Base-by-base conservation (phyloP, 2,329 filamentous ascomycete species). In the Cladosporium sp. region DNA sequence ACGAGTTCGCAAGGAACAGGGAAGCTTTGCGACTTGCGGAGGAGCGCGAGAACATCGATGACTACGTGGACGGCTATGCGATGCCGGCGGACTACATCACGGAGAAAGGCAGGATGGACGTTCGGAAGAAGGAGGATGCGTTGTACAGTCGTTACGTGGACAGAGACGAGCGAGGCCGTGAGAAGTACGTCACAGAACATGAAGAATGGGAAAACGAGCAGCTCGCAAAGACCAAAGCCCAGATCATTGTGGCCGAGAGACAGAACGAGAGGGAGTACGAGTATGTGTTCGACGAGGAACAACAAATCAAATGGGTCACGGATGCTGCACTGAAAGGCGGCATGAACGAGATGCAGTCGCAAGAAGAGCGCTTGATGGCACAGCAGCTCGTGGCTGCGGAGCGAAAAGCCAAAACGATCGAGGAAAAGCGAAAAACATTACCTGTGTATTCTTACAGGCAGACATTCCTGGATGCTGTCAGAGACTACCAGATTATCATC, bases 191-290 rank as follows among this genome's bases (percentile, higher is more conserved):
- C 51, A 95, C 90, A 0, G 93, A 98, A 66, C 87, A 95, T 56
- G 91, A 98, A 55, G 88, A 95, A 63, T 98, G 92, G 92, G 93
- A 98, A 66, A 75, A 82, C 51, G 92, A 97, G 64, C 92, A 97
- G 70, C 80, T 86, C 1, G 78, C 84, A 50, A 94, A 94, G 67
- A 91, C 89, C 5, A 93, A 92, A 66, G 84, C 88, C 1, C 90
- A 95, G 65, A 89, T 95, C 52, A 78, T 82, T 57, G 81, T 83
- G 47, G 73, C 82, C 0, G 88, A 94, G 63, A 78, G 84, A 30
- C 82, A 86, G 12, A 84, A 91, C 46, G 84, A 90, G 57, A 84
- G 84, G 11, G 85, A 94, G 52, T 98, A 97, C 65, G 88, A 93
- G 59, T 95, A 91, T 63, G 87, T 98, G 12, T 84, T 98, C 65